Evolutionary conservation across 208 protist species (phyloP).

Genomic region (Leishmania arabica): DNA sequence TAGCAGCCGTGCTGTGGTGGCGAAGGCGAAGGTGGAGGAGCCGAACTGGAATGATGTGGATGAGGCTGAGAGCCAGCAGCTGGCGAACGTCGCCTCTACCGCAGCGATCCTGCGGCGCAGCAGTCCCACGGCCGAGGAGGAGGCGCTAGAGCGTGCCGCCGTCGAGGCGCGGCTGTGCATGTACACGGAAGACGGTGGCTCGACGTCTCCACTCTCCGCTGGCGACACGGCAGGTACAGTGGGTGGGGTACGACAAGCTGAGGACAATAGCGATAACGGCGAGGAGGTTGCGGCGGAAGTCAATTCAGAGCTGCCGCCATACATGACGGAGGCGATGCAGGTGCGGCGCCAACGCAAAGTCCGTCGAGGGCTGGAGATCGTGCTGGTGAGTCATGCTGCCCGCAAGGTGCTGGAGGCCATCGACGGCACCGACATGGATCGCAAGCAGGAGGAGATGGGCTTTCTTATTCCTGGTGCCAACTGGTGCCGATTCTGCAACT

Average conservation of each 20-base stretch:
- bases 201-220: background rate
- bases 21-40: background rate
- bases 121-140: constrained; percentile 15
- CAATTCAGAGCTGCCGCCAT: constrained; percentile 22
- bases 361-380: constrained; percentile 33
- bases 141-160: constrained; percentile 19
- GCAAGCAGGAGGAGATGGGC: constrained; percentile 47
- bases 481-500: constrained; percentile 61
- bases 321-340: constrained; percentile 42
- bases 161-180: constrained; percentile 28
- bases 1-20: background rate
- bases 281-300: constrained; percentile 14
- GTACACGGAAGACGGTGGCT: constrained; percentile 6
- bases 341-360: constrained; percentile 43
- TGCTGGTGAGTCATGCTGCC: constrained; percentile 49
- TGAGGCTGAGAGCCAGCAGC: constrained; percentile 26
- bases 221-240: background rate
- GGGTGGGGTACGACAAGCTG: background rate
- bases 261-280: background rate
- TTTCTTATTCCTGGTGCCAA: constrained; percentile 52
- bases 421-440: constrained; percentile 29
- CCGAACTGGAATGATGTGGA: constrained; percentile 15
- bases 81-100: constrained; percentile 30
- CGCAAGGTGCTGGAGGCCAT: constrained; percentile 31
- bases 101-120: constrained; percentile 23